Base-by-base conservation (phyloP, 2,329 filamentous ascomycete genomes). In the Monilinia aucupariae region DNA sequence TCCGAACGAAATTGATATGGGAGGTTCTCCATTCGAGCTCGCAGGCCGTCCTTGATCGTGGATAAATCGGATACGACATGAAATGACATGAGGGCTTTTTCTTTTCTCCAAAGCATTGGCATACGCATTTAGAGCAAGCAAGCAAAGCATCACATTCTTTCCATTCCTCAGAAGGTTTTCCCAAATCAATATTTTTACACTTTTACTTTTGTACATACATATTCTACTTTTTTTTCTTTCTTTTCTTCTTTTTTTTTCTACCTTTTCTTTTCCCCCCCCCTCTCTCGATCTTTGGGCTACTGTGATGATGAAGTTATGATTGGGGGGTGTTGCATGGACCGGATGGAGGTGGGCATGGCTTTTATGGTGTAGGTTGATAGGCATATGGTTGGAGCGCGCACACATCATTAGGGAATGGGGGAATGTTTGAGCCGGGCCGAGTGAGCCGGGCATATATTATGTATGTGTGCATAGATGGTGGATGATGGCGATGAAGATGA, bases 21-120 rank as follows among this genome's bases (percentile, higher is more conserved):
- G n/a, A n/a, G n/a, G n/a, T n/a, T n/a, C n/a, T n/a, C n/a, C n/a
- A 45, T 55, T 55, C 27, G 17, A 55, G 53, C 39, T 55, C 53
- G 53, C 53, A 22, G 53, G 53, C 30, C 39, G 39, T 17, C 45
- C 39, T 55, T 32, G 53, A 55, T 55, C 39, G 20, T 45, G n/a
- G n/a, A 45, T 43, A 9, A 9, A 22, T n/a, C 6, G 43, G 7
- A n/a, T 20, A 45, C 3, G 43, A 4, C n/a, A 45, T 43, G 41
- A 15, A 45, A 30, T 30, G 27, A 30, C 27, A 30, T 30, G 27
- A 6, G 27, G 27, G 27, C 27, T 3, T 30, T 30, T 30, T 30
- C 6, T 6, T 45, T 22, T 47, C 25, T 22, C n/a, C n/a, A n/a
- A 47, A 12, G 20, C 43, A 47, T 45, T 2, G 10, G 43, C n/a